Evolutionary conservation across 1,284 basidiomycete genomes (phyloP).

Genomic region (Sphagnurus paluster): DNA sequence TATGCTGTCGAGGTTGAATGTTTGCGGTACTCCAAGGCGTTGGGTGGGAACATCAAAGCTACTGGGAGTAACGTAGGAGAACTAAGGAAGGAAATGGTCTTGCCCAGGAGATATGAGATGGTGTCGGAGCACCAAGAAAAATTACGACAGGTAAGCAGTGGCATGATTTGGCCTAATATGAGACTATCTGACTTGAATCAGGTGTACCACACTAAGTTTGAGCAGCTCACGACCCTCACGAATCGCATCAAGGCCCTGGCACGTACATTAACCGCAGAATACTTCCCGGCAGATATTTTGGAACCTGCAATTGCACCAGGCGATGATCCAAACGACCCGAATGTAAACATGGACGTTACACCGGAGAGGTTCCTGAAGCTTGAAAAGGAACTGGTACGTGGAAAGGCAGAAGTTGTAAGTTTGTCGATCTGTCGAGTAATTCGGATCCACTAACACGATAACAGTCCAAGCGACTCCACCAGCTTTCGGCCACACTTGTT

Average conservation of each 20-base stretch:
- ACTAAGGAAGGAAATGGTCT: conserved; percentile 54
- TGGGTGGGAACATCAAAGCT: conserved; percentile 71
- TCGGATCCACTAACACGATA: conserved; percentile 1
- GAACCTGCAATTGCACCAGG: conserved; percentile 43
- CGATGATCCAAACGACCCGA: conserved; percentile 40
- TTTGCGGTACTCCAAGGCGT: conserved; percentile 57
- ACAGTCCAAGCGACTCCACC: conserved; percentile 65
- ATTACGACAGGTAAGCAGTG: conserved; percentile 67
- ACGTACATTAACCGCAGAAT: conserved; percentile 61
- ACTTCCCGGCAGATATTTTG: conserved; percentile 58
- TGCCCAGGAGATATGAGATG: conserved; percentile 68
- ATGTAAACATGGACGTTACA: conserved; percentile 63
- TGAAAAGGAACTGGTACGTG: conserved; percentile 78
- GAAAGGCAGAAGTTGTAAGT: conserved; percentile 78
- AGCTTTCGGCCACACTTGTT: conserved; percentile 62
- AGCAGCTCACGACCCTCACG: conserved; percentile 67
- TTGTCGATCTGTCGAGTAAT: background rate
- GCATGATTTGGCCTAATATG: conserved; percentile 1
- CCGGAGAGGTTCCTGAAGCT: conserved; percentile 75
- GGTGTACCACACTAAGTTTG: conserved; percentile 78
- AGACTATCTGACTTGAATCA: conserved; percentile 24
- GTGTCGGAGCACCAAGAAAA: conserved; percentile 70
- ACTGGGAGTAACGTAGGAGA: conserved; percentile 59
- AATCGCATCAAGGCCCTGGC: conserved; percentile 60
- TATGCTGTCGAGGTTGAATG: conserved; percentile 63